Conservation (phyloP, 352 stramenopile genomes). For the Globisporangium middletonii region DNA sequence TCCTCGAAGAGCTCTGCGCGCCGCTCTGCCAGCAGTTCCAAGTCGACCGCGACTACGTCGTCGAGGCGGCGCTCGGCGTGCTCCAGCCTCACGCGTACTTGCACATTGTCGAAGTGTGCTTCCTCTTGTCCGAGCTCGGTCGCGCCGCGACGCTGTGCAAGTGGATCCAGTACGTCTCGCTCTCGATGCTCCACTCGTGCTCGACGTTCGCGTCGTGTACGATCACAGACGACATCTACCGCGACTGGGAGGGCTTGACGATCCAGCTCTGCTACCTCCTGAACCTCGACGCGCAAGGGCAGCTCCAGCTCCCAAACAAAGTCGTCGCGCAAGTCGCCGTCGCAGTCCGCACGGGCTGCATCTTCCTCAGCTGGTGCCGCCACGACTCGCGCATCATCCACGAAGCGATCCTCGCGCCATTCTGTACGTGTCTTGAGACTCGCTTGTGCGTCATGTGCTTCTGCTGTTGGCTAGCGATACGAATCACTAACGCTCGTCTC, state of each 20-base stretch:
- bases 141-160: slow-evolving; percentile 53
- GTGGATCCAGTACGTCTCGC: slow-evolving; percentile 76
- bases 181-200: slow-evolving; percentile 78
- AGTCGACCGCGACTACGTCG: slow-evolving; percentile 71
- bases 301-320: slow-evolving; percentile 44
- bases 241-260: slow-evolving; percentile 77
- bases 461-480: background rate
- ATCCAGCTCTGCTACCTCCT: slow-evolving; percentile 79
- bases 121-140: slow-evolving; percentile 60
- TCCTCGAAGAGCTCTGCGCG: slow-evolving; percentile 67
- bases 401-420: slow-evolving; percentile 49
- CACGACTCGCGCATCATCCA: slow-evolving; percentile 57
- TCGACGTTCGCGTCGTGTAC: slow-evolving; percentile 70
- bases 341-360: slow-evolving; percentile 62
- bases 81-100: slow-evolving; percentile 78
- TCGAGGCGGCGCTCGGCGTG: slow-evolving; percentile 69
- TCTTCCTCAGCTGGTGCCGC: slow-evolving; percentile 72
- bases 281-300: slow-evolving; percentile 50
- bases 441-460: background rate
- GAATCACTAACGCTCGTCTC: background rate
- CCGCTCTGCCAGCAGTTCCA: slow-evolving; percentile 76
- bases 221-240: slow-evolving; percentile 72
- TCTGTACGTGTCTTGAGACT: slow-evolving; percentile 29
- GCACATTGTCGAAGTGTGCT: slow-evolving; percentile 80
- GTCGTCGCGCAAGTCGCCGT: slow-evolving; percentile 56